A percentile compares a stretch with the other conserved stretches of the same genome.
Conservation (phyloP, 768 basidiomycete genomes). For the Trametes elegans region DNA sequence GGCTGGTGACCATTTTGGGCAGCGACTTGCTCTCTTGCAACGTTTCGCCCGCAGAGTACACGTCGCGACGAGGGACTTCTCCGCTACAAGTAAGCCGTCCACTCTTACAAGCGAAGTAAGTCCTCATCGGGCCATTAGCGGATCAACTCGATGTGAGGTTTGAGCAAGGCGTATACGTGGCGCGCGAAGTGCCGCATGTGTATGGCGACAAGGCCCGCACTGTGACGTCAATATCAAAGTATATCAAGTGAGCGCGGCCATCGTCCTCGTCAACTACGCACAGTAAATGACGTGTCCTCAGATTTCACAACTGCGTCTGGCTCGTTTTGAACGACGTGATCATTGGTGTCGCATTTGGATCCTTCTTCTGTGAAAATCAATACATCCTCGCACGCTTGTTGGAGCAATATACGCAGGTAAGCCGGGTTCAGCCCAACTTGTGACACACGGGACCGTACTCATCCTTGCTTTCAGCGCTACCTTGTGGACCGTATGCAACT, state of each 20-base stretch:
- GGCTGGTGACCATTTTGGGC: too few species aligned
- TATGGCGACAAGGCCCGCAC: slow-evolving; percentile 15
- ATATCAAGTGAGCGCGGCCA: slow-evolving; percentile 57
- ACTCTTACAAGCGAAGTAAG: not conserved
- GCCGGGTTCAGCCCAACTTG: not conserved
- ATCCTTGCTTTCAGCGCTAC: slow-evolving; percentile 30
- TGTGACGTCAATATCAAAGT: slow-evolving; percentile 42
- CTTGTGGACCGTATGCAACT: slow-evolving; percentile 48
- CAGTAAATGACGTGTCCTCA: slow-evolving; percentile 27
- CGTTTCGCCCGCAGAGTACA: not conserved
- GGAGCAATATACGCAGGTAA: slow-evolving; percentile 28
- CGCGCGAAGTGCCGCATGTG: slow-evolving; percentile 37
- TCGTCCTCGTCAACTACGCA: not conserved
- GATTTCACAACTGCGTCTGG: slow-evolving; percentile 93
- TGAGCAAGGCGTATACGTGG: slow-evolving; percentile 27
- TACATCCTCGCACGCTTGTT: slow-evolving; percentile 39
- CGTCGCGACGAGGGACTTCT: not conserved
- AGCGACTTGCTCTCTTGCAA: too few species aligned
- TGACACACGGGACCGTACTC: not conserved
- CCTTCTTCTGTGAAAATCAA: slow-evolving; percentile 70
- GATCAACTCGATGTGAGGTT: slow-evolving; percentile 22
- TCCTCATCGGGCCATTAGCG: not conserved
- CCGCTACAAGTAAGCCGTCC: slow-evolving; percentile 7
- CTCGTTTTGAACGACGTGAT: slow-evolving; percentile 88
- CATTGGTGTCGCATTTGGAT: slow-evolving; percentile 70